phyloP scores from a whole-genome alignment of 257 asterid species.

The Nicotiana sylvestris region DNA sequence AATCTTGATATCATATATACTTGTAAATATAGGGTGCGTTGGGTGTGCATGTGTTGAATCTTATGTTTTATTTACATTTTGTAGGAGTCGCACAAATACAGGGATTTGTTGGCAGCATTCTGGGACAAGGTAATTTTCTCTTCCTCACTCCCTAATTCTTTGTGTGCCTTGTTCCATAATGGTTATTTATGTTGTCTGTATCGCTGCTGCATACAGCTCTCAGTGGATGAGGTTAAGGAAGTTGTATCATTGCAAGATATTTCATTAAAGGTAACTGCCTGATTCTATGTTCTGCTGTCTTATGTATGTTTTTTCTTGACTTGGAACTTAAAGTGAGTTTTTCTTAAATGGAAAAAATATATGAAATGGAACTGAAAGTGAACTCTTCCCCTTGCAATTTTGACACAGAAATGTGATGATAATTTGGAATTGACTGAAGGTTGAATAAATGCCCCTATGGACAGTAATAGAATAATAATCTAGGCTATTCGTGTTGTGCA shows the following conservation, averaged over 20 bases:
- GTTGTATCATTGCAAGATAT: conserved; percentile 57
- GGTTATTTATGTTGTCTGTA: conserved; percentile 12
- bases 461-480: neutral
- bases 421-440: neutral
- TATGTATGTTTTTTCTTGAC: neutral
- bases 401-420: neutral
- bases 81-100: conserved; percentile 66
- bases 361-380: neutral
- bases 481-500: neutral
- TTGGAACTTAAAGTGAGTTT: neutral
- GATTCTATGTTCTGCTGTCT: neutral
- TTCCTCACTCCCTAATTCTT: conserved; percentile 6
- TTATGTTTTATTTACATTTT: conserved; percentile 23
- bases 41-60: neutral
- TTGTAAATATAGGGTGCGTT: neutral
- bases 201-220: conserved; percentile 46
- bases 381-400: neutral
- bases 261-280: conserved; percentile 52
- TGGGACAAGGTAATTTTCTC: conserved; percentile 81
- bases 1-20: neutral
- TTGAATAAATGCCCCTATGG: neutral
- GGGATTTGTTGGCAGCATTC: conserved; percentile 75
- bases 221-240: conserved; percentile 62
- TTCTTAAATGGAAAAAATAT: neutral
- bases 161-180: conserved; percentile 1